Base-by-base conservation (phyloP, 208 protist species). In the Pavlovales sp. region DNA sequence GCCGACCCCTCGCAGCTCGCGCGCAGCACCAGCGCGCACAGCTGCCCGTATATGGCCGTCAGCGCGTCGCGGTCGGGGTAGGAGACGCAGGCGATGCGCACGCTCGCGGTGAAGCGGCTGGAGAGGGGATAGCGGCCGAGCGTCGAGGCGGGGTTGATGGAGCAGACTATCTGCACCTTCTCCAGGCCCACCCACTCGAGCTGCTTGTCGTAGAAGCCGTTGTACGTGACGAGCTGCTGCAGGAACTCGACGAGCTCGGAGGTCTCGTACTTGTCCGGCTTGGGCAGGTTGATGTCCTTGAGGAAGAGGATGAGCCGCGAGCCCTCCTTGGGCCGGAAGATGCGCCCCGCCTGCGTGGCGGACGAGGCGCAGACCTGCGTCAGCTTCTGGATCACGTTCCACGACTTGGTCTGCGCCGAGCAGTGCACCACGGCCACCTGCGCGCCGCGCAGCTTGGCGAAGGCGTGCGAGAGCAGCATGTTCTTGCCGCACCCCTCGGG, bases 241-340 rank as follows among this genome's bases (percentile, higher is more conserved):
- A 99, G 93, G 57, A 99, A 96, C 0, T 96, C 96, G 89, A 99
- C 96, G 36, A 99, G 91, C 93, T 98, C 96, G 66, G 97, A 96
- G 26, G 97, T 99, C 86, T 95, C 97, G 94, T 99, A 99, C 91
- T 96, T 96, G 94, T 99, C 98, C 18, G 97, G 97, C 92, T 96
- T 97, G 18, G 97, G 97, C 75, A 99, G 92, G 92, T 99, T 98
- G 66, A 99, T 92, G 91, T 99, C 97, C 38, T 98, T 98, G 39
- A 99, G 92, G 84, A 97, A 95, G 28, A 99, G 90, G 28, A 99
- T 94, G 34, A 99, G 94, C 14, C 96, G 94, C 80, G 98, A 97
- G 32, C 93, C 95, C 44, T 97, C 95, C 90, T 97, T 98, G 28
- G 98, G 98, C 5, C 97, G 93, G 42, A 98, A 94, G 77, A 98